Percentiles rank a stretch among this genome's conserved stretches.
Conservation (phyloP, 164 flowering plant species). For the Macadamia tetraphylla region DNA sequence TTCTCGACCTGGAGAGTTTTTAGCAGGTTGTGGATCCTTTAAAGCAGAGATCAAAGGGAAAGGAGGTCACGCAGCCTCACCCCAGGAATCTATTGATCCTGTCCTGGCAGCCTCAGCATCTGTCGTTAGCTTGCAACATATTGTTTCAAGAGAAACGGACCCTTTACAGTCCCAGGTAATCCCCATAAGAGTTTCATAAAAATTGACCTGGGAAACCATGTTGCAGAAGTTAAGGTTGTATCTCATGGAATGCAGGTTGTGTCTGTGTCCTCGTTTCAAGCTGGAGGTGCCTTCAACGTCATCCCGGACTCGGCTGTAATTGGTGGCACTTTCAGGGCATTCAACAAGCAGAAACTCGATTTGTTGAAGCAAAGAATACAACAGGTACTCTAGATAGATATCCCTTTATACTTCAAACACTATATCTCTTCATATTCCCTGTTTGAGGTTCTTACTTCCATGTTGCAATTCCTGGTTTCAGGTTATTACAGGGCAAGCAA, state of each 20-base stretch:
- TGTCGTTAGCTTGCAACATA: constrained; percentile 52
- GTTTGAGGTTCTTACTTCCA: no score
- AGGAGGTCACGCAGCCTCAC: constrained; percentile 69
- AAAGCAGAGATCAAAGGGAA: constrained; percentile 52
- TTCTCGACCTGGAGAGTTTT: constrained; percentile 43
- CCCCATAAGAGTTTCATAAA: no score
- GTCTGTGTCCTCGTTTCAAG: constrained; percentile 45
- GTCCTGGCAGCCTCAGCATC: constrained; percentile 50
- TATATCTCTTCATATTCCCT: no score
- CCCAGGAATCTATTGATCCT: constrained; percentile 55
- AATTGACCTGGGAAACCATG: no score
- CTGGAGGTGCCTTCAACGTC: constrained; percentile 42
- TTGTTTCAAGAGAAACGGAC: constrained; percentile 61
- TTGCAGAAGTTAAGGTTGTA: no score
- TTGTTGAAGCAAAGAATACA: not conserved
- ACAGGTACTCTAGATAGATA: not conserved
- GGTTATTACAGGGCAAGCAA: constrained; percentile 51
- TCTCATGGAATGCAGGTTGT: constrained; percentile 41
- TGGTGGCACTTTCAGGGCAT: constrained; percentile 50
- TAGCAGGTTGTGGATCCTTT: constrained; percentile 66
- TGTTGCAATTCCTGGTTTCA: constrained; percentile 6
- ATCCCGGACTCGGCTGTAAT: constrained; percentile 54
- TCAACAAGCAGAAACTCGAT: not conserved
- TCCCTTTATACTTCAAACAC: no score
- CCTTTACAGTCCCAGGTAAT: constrained; percentile 66